Evolutionary conservation across 2,329 filamentous ascomycete genomes (phyloP).

Genomic region (Akanthomyces dipterigenus): DNA sequence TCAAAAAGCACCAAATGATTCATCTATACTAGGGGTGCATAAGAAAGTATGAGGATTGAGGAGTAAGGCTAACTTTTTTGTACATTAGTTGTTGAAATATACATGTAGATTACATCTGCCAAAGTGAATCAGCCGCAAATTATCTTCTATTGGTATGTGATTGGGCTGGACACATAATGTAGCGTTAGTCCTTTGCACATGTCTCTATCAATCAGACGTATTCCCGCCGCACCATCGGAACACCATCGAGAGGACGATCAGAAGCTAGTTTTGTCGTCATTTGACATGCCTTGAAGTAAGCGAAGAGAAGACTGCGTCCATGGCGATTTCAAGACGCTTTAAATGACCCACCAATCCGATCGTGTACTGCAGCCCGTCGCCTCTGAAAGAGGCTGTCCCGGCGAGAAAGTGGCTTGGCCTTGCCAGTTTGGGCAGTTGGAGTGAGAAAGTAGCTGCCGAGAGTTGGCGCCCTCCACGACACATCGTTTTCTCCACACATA

Average conservation of each 20-base stretch:
- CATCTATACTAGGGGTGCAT: not conserved
- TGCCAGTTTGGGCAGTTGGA: conserved; percentile 3
- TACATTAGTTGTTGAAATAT: not conserved
- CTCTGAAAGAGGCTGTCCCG: not conserved
- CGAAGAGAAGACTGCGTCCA: no score
- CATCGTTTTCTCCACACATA: not conserved
- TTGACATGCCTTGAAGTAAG: no score
- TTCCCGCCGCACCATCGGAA: no score
- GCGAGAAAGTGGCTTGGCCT: not conserved
- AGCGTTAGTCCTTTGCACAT: no score
- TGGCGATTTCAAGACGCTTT: no score
- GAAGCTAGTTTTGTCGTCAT: no score
- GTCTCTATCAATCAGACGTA: no score
- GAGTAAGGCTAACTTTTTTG: not conserved
- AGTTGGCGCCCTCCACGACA: not conserved
- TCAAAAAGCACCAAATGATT: conserved; percentile 14
- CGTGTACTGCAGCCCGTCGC: not conserved
- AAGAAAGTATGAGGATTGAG: not conserved
- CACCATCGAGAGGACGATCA: no score
- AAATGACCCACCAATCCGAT: no score
- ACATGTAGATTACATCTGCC: not conserved
- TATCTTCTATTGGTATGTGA: no score
- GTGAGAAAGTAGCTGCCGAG: conserved; percentile 6
- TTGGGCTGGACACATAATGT: no score
- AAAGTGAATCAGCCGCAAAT: no score